A percentile compares a stretch with the other conserved stretches of the same genome.
Evolutionary conservation across 2,329 filamentous ascomycete genomes (phyloP).

Genomic region (Diaporthe ilicicola): DNA sequence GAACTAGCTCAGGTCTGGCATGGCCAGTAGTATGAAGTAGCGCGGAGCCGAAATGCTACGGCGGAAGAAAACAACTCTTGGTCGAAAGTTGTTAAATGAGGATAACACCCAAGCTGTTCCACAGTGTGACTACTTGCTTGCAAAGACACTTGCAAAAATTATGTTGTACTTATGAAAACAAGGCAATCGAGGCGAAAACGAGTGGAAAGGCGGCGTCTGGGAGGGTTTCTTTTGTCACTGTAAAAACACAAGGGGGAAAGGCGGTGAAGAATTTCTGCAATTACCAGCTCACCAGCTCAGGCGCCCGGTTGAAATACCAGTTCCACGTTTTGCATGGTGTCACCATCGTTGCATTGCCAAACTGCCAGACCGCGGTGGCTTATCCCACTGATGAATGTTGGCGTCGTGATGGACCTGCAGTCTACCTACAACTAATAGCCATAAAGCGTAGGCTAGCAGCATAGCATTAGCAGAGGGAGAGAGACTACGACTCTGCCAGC

Average conservation of each 20-base stretch:
- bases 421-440: not conserved
- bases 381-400: not conserved
- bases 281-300: constrained; percentile 4
- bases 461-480: not conserved
- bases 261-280: not conserved
- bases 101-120: not conserved
- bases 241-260: not conserved
- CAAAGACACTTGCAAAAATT: not conserved
- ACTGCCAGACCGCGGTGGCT: not conserved
- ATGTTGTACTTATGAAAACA: not conserved
- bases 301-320: not conserved
- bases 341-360: not conserved
- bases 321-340: not conserved
- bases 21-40: not conserved
- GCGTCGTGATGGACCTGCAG: not conserved
- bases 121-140: not conserved
- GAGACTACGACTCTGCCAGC: constrained; percentile 14
- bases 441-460: not conserved
- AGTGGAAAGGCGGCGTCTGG: not conserved
- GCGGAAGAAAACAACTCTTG: not conserved
- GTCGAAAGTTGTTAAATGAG: not conserved
- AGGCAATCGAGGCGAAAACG: not conserved
- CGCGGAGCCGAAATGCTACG: not conserved
- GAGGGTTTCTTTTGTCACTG: constrained; percentile 2
- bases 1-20: not conserved